Percentiles rank a stretch among this genome's conserved stretches.
Evolutionary conservation across 2,329 filamentous ascomycete genomes (phyloP).

Genomic region (Trichophyton rubrum): DNA sequence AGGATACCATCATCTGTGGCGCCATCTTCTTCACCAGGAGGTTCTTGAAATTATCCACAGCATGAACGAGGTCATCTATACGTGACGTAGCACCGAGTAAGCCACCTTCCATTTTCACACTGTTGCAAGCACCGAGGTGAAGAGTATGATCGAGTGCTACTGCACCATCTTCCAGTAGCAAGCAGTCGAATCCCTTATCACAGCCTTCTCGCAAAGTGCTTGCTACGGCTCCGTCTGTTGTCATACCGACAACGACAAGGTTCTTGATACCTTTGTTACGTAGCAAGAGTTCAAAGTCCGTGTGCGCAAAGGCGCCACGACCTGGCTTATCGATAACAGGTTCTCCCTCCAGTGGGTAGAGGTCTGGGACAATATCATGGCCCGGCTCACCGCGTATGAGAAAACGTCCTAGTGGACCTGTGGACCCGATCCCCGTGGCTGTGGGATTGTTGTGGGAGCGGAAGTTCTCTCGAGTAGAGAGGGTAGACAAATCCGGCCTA

Average conservation of each 20-base stretch:
- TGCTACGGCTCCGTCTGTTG: constrained; percentile 44
- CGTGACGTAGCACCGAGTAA: constrained; percentile 33
- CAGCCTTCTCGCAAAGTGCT: constrained; percentile 45
- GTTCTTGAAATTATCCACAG: constrained; percentile 32
- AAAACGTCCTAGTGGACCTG: constrained; percentile 45
- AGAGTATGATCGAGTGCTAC: constrained; percentile 32
- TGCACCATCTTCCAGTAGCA: constrained; percentile 40
- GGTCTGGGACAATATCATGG: constrained; percentile 45
- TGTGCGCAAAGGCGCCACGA: constrained; percentile 41
- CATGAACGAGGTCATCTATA: constrained; percentile 29
- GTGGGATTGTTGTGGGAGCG: constrained; percentile 42
- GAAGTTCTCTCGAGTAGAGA: constrained; percentile 42
- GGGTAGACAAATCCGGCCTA: constrained; percentile 43
- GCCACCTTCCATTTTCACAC: constrained; percentile 36
- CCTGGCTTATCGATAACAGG: constrained; percentile 45
- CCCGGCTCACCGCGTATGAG: constrained; percentile 46
- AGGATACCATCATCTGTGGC: constrained; percentile 24
- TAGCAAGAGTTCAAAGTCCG: constrained; percentile 42
- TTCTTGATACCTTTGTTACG: constrained; percentile 41
- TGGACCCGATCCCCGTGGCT: constrained; percentile 40
- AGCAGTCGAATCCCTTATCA: constrained; percentile 43
- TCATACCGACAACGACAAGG: constrained; percentile 42
- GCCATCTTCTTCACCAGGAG: constrained; percentile 32
- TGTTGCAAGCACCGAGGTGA: constrained; percentile 32
- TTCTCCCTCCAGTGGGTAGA: constrained; percentile 38